Evolutionary conservation across 495 filamentous ascomycete species (phyloP).

Genomic region (Penicillium odoratum): DNA sequence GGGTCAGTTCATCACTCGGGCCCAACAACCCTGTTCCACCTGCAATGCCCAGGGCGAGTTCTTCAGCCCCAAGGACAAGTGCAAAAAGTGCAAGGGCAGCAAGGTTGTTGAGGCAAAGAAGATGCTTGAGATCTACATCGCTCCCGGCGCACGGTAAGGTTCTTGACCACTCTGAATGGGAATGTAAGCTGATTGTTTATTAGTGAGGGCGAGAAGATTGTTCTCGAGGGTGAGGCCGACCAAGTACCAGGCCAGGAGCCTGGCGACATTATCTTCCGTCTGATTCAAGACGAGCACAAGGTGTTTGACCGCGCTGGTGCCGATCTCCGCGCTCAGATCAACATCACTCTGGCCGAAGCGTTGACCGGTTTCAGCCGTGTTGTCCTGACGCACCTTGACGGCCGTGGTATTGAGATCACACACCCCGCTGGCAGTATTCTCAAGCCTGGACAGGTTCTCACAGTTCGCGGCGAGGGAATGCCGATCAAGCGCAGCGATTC

Average conservation of each 20-base stretch:
- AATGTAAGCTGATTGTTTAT: not conserved
- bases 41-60: conserved; percentile 81
- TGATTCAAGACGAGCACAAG: conserved; percentile 79
- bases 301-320: conserved; percentile 77
- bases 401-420: conserved; percentile 79
- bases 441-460: conserved; percentile 78
- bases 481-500: conserved; percentile 79
- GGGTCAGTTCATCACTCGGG: conserved; percentile 78
- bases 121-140: conserved; percentile 93
- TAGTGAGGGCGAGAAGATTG: conserved; percentile 82
- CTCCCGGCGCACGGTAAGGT: conserved; percentile 70
- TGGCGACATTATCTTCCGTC: conserved; percentile 86
- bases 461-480: conserved; percentile 89
- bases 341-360: conserved; percentile 80
- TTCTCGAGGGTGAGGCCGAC: conserved; percentile 92
- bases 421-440: conserved; percentile 73
- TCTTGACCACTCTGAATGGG: not conserved
- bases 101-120: conserved; percentile 81
- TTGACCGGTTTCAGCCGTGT: conserved; percentile 87
- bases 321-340: conserved; percentile 77
- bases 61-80: conserved; percentile 92
- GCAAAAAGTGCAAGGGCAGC: conserved; percentile 96
- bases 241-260: conserved; percentile 88
- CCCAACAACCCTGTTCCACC: conserved; percentile 67
- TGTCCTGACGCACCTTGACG: conserved; percentile 90